These are phyloP conservation scores for Xylaria sp. DNA, from an alignment of 2,329 filamentous ascomycete genomes.

Conservation along the genomic window DNA sequence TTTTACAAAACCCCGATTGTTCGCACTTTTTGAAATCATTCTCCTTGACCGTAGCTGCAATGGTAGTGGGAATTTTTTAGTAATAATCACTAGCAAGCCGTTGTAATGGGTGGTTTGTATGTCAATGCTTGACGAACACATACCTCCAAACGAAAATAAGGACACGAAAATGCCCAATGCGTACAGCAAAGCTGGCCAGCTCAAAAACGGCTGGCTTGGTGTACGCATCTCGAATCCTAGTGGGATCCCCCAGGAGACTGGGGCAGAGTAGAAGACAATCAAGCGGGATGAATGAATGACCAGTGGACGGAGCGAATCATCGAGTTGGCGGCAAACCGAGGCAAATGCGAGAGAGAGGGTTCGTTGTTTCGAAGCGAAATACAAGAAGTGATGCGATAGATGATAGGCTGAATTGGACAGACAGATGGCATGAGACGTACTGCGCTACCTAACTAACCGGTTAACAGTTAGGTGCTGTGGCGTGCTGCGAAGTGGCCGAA, in stretches of 20 bases:
- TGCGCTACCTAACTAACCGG: too few relatives aligned
- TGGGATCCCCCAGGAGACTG: conserved; percentile 42
- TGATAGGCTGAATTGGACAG: too few relatives aligned
- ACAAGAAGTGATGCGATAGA: too few relatives aligned
- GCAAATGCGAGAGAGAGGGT: conserved; percentile 1
- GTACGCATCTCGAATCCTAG: conserved; percentile 60
- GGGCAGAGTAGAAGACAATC: conserved; percentile 45
- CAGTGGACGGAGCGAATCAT: conserved; percentile 25
- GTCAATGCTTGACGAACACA: conserved; percentile 43
- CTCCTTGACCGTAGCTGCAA: conserved; percentile 84
- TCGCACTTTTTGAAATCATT: conserved; percentile 97
- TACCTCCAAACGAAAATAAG: conserved; percentile 73
- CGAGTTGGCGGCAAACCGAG: conserved; percentile 9
- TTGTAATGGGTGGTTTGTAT: neutral
- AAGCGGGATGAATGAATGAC: conserved; percentile 39
- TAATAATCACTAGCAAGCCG: neutral
- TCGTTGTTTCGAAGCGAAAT: too few relatives aligned
- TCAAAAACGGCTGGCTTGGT: conserved; percentile 61
- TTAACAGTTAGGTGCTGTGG: too few relatives aligned
- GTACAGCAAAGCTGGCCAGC: conserved; percentile 73
- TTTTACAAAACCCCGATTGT: conserved; percentile 96
- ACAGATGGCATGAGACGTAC: too few relatives aligned
- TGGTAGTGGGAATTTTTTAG: conserved; percentile 25
- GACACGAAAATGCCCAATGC: conserved; percentile 68
- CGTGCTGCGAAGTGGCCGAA: too few relatives aligned